Evolutionary conservation across 192 early-diverging fungal species (phyloP), one percentile per base, ranked within the genome.

Genomic region (Geranomyces variabilis): DNA sequence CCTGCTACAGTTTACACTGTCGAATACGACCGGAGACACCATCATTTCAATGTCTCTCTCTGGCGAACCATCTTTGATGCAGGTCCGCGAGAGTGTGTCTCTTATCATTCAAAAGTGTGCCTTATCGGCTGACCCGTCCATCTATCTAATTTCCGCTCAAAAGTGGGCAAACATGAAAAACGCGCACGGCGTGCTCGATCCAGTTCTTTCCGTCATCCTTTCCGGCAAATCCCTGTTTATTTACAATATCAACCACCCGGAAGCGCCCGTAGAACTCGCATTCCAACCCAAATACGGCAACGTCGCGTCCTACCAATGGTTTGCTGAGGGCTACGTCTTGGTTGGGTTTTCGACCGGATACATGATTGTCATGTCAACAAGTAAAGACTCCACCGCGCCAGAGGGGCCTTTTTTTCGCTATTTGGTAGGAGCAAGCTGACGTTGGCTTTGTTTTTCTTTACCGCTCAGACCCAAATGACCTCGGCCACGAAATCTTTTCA

Each of bases 401-500:
- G 17, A 73, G 29, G 28, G 51, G 15, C 6, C 10, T 41, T 41
- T 41, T 41, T 41, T 41, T n/a, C n/a, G n/a, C n/a, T n/a, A n/a
- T n/a, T n/a, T n/a, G n/a, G n/a, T n/a, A n/a, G n/a, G n/a, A n/a
- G n/a, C n/a, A n/a, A n/a, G n/a, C n/a, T n/a, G n/a, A n/a, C n/a
- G n/a, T n/a, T n/a, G n/a, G n/a, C n/a, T n/a, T n/a, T n/a, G n/a
- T n/a, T n/a, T n/a, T n/a, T n/a, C n/a, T n/a, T 41, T 41, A 7
- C 36, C 36, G 36, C 36, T 36, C 56, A 70, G 68, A 61, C 4
- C n/a, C 68, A 62, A 66, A 60, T 24, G 76, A 83, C 22, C 63
- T 86, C 22, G 84, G 84, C 10, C 74, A 85, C 41, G 84, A 86
- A 67, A 49, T 84, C 15, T 86, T 79, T 60, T 78, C 81, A 43